Evolutionary conservation across 1,284 basidiomycete genomes (phyloP).

Genomic region (Coniferiporia weirii): DNA sequence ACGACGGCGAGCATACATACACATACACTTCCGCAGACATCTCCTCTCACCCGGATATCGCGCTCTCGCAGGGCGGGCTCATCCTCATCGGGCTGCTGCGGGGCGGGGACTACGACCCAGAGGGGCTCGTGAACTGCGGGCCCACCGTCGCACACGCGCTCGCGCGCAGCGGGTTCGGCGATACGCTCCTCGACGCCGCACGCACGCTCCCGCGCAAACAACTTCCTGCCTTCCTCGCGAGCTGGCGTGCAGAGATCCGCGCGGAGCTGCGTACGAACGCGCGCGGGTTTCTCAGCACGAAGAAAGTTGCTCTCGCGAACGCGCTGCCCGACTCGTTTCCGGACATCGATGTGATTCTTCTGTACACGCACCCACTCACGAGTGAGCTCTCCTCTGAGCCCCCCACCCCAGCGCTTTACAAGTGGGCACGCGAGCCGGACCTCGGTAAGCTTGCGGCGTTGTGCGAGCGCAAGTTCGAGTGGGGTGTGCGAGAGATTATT

Average conservation of each 20-base stretch:
- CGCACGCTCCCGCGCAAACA: conserved; percentile 40
- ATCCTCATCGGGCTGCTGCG: conserved; percentile 83
- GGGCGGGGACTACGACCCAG: conserved; percentile 87
- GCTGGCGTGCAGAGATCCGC: conserved; percentile 61
- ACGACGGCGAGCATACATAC: conserved; percentile 71
- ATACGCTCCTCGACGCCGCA: conserved; percentile 59
- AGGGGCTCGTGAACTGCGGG: conserved; percentile 61
- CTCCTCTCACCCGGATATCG: conserved; percentile 44
- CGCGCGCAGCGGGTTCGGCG: conserved; percentile 67
- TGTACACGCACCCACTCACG: conserved; percentile 74
- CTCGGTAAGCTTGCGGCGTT: conserved; percentile 66
- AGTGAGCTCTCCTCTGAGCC: conserved; percentile 42
- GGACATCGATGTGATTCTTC: conserved; percentile 59
- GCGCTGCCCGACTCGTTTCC: conserved; percentile 62
- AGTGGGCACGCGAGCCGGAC: conserved; percentile 63
- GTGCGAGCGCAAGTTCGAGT: conserved; percentile 86
- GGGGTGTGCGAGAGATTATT: conserved; percentile 77
- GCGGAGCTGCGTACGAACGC: conserved; percentile 71
- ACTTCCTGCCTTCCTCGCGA: conserved; percentile 50
- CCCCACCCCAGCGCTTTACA: conserved; percentile 27
- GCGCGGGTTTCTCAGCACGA: conserved; percentile 52
- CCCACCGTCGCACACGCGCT: conserved; percentile 59
- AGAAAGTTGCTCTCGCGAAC: conserved; percentile 55
- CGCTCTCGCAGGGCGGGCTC: conserved; percentile 68
- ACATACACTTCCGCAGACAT: conserved; percentile 59